Conservation (phyloP, 148 eudicot genomes). For the Pouteria glomerata region DNA sequence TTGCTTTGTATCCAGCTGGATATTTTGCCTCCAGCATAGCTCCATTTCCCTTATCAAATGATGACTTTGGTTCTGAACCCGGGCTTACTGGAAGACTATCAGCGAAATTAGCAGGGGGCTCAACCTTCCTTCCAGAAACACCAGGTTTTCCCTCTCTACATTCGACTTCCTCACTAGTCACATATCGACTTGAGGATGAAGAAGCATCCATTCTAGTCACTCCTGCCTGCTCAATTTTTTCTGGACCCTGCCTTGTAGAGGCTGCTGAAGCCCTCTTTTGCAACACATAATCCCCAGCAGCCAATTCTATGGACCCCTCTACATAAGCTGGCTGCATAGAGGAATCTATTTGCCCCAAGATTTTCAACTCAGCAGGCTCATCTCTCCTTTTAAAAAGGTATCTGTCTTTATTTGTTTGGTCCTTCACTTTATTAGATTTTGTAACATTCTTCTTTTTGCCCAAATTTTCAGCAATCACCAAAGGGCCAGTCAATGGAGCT, state of each 20-base stretch:
- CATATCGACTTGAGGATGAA: constrained; percentile 16
- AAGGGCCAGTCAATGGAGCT: constrained; percentile 84
- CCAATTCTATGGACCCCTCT: constrained; percentile 28
- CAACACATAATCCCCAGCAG: constrained; percentile 36
- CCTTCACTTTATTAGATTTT: constrained; percentile 52
- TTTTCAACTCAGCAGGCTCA: constrained; percentile 30
- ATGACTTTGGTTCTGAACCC: background rate
- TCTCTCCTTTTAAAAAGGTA: constrained; percentile 81
- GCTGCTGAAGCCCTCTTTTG: constrained; percentile 42
- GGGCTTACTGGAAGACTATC: background rate
- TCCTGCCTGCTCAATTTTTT: constrained; percentile 8
- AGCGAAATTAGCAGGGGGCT: constrained; percentile 4
- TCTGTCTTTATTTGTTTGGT: constrained; percentile 49
- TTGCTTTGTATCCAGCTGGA: no score
- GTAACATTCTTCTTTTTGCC: constrained; percentile 51
- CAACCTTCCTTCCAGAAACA: background rate
- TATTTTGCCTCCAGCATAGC: no score
- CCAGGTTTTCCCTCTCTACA: constrained; percentile 21
- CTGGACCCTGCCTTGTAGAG: constrained; percentile 13
- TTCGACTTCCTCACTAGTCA: constrained; percentile 15
- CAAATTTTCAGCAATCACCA: constrained; percentile 64
- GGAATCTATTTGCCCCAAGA: constrained; percentile 22
- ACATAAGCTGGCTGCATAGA: constrained; percentile 32
- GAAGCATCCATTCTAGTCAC: constrained; percentile 11
- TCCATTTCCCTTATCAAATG: background rate